Evolutionary conservation across 2,329 filamentous ascomycete genomes (phyloP).

Genomic region (Cadophora luteo-olivacea): DNA sequence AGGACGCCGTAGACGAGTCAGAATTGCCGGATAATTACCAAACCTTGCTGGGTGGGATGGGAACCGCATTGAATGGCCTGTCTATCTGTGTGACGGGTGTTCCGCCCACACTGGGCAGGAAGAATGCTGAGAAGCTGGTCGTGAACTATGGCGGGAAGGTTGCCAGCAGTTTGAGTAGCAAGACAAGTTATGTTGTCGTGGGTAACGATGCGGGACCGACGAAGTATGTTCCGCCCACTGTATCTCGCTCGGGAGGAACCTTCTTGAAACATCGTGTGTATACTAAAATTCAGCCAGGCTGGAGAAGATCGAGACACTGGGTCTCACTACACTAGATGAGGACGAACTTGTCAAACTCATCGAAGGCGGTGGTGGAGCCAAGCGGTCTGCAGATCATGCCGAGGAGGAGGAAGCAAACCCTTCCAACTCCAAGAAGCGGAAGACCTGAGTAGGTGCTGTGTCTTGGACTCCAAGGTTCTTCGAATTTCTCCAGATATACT

Average conservation of each 20-base stretch:
- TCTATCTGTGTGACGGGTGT: constrained; percentile 36
- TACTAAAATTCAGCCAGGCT: constrained; percentile 22
- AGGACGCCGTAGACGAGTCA: constrained; percentile 10
- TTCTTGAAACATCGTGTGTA: not conserved
- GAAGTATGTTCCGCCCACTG: constrained; percentile 26
- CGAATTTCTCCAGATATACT: not conserved
- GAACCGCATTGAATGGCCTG: constrained; percentile 25
- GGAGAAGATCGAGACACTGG: constrained; percentile 32
- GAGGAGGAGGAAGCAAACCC: constrained; percentile 32
- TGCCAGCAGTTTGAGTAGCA: constrained; percentile 34
- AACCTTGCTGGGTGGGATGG: constrained; percentile 26
- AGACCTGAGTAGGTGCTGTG: constrained; percentile 21
- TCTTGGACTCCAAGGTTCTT: constrained; percentile 3
- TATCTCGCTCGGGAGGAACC: not conserved
- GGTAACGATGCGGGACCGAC: constrained; percentile 39
- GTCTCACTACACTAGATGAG: constrained; percentile 32
- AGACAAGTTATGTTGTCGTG: constrained; percentile 36
- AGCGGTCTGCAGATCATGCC: constrained; percentile 27
- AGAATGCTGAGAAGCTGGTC: constrained; percentile 36
- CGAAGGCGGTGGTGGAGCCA: constrained; percentile 25
- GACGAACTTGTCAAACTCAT: constrained; percentile 33
- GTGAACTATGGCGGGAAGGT: constrained; percentile 35
- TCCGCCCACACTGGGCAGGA: constrained; percentile 33
- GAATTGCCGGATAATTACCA: constrained; percentile 34
- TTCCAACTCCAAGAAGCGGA: constrained; percentile 31